Evolutionary conservation across 176 grass and related monocot species (phyloP).

Genomic region (Elymus sibiricus): DNA sequence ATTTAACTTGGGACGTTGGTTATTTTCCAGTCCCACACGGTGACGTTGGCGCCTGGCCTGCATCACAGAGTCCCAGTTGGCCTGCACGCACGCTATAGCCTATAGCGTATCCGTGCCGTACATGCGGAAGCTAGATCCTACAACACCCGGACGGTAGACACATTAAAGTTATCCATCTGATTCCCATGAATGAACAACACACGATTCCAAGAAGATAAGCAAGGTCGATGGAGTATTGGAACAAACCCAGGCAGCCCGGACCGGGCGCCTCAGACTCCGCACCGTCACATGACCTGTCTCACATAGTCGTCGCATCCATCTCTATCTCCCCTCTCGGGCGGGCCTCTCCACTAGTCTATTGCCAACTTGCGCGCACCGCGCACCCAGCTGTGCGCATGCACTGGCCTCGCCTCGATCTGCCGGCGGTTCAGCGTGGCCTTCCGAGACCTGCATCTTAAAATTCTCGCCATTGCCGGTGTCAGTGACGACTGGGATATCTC

Average conservation of each 20-base stretch:
- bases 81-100: not conserved
- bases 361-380: not conserved
- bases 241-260: not conserved
- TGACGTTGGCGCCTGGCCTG: too few relatives aligned
- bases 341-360: not conserved
- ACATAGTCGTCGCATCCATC: not conserved
- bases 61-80: not conserved
- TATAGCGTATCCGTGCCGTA: not conserved
- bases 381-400: not conserved
- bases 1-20: too few relatives aligned
- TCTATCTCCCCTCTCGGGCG: not conserved
- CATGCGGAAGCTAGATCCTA: not conserved
- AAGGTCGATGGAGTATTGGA: not conserved
- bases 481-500: not conserved
- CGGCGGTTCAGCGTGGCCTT: not conserved
- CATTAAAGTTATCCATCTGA: not conserved
- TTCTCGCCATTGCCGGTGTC: not conserved
- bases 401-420: not conserved
- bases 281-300: slow-evolving; percentile 25
- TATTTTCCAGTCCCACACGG: too few relatives aligned
- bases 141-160: not conserved
- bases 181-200: not conserved
- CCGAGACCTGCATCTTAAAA: not conserved
- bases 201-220: not conserved
- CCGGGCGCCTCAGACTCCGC: not conserved